A percentile compares a stretch with the other conserved stretches of the same genome.
Conservation (phyloP, 2,329 filamentous ascomycete genomes). For the Rutstroemia sydowiana region DNA sequence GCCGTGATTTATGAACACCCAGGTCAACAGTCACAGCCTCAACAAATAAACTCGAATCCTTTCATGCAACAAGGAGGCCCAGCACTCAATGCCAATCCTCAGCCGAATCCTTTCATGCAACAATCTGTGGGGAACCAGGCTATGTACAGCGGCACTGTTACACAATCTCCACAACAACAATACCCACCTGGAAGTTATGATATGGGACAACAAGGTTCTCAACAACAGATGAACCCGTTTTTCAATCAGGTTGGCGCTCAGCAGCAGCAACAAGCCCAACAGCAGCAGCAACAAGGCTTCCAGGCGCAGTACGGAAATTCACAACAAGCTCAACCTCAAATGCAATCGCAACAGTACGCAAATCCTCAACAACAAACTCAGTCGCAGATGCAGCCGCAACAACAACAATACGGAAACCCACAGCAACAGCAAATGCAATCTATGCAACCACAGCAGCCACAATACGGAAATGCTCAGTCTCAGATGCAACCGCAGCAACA, state of each 20-base stretch:
- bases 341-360: conserved; percentile 26
- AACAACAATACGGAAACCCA: conserved; percentile 31
- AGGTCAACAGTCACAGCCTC: conserved; percentile 20
- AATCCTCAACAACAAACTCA: conserved; percentile 7
- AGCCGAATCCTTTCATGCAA: conserved; percentile 35
- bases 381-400: conserved; percentile 25
- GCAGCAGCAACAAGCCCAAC: too few species aligned
- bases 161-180: conserved; percentile 32
- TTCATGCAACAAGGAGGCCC: conserved; percentile 23
- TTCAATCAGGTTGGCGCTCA: conserved; percentile 15
- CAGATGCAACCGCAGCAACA: conserved; percentile 30
- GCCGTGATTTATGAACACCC: conserved; percentile 25
- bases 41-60: conserved; percentile 25
- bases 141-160: conserved; percentile 22
- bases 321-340: conserved; percentile 15
- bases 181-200: conserved; percentile 17
- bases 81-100: conserved; percentile 27
- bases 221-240: conserved; percentile 16
- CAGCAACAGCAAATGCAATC: not conserved
- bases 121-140: conserved; percentile 24
- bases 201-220: conserved; percentile 11
- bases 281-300: not conserved
- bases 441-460: not conserved
- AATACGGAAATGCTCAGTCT: conserved; percentile 30
- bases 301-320: conserved; percentile 3